Base-by-base conservation (phyloP, 169 alveolate genomes). In the Miamiensis avidus region DNA sequence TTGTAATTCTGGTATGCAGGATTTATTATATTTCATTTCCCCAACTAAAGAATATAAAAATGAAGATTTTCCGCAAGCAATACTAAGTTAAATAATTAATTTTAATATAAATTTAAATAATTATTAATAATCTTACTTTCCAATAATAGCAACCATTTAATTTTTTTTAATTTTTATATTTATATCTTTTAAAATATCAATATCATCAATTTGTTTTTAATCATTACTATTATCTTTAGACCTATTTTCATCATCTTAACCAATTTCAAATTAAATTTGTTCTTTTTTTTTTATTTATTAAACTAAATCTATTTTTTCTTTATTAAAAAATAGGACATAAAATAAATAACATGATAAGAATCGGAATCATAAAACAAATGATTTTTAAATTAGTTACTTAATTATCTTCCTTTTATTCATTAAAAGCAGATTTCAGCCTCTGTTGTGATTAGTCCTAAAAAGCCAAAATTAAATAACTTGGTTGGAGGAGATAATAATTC, bases 41-140 rank as follows among this genome's bases (percentile, higher is more conserved):
- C 89, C 89, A 69, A 85, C 31, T 25, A 85, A 49, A 29, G 81
- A 64, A 29, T 82, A 65, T 34, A 85, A 75, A 28, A 85, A 30
- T 0, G 89, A 85, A 78, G 82, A 69, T 79, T 85, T 85, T 11
- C 89, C 89, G 74, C 79, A 32, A 4, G 83, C 89, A 29, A 85
- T 86, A 85, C 84, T 79, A 49, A n/a, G n/a, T n/a, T n/a, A n/a
- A n/a, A n/a, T n/a, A n/a, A n/a, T n/a, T n/a, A n/a, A n/a, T n/a
- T n/a, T n/a, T n/a, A n/a, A n/a, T n/a, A n/a, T n/a, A n/a, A n/a
- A n/a, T n/a, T n/a, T n/a, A n/a, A n/a, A n/a, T n/a, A n/a, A n/a
- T n/a, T 32, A 64, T n/a, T 28, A n/a, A n/a, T n/a, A 79, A 15
- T 16, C 25, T 65, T 79, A 79, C 84, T 85, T 86, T 74, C 89